phyloP scores from a whole-genome alignment of 352 stramenopile species.

The Globisporangium ultimum region DNA sequence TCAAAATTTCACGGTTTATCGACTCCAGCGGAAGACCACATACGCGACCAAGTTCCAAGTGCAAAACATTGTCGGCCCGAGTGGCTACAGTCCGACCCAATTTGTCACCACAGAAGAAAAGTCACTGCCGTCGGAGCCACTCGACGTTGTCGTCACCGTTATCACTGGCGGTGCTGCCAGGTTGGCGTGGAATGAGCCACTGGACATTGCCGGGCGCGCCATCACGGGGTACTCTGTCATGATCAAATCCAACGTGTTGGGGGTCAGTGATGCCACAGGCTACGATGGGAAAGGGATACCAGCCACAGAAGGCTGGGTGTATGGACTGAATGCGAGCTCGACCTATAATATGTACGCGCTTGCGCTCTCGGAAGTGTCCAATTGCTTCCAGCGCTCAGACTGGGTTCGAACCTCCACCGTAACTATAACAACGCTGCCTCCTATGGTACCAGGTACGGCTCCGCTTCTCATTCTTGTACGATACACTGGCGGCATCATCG shows the following conservation, averaged over 20 bases:
- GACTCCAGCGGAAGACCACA: constrained; percentile 20
- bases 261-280: constrained; percentile 16
- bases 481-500: constrained; percentile 34
- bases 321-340: constrained; percentile 22
- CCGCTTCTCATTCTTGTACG: constrained; percentile 20
- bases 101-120: constrained; percentile 30
- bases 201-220: constrained; percentile 42
- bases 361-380: constrained; percentile 31
- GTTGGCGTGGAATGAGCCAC: constrained; percentile 46
- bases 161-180: constrained; percentile 38
- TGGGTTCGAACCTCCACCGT: constrained; percentile 21
- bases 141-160: constrained; percentile 18
- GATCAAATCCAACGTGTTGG: constrained; percentile 15
- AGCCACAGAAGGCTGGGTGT: constrained; percentile 19
- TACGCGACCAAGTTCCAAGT: constrained; percentile 55
- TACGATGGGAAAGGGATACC: constrained; percentile 43
- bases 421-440: constrained; percentile 9
- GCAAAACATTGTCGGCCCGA: constrained; percentile 42
- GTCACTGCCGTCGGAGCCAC: constrained; percentile 38
- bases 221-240: constrained; percentile 49
- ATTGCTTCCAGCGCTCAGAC: constrained; percentile 20
- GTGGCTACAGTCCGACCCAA: constrained; percentile 23
- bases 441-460: constrained; percentile 20
- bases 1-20: constrained; percentile 27
- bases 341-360: constrained; percentile 33